Base-by-base conservation (phyloP, 306 rosid species). In the Ormosia emarginata region DNA sequence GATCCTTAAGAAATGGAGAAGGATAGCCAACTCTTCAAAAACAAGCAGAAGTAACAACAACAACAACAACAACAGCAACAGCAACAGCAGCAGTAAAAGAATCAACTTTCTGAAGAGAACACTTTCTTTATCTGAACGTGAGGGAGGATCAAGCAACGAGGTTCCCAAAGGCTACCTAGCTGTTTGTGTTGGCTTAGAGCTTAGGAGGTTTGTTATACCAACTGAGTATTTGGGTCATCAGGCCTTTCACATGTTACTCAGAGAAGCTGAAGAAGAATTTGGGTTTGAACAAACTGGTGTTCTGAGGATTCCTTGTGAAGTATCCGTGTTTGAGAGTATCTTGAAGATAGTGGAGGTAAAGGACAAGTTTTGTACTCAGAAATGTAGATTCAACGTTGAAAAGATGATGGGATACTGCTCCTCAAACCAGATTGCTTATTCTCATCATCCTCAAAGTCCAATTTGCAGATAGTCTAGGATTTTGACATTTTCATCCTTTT, bases 1-100 rank as follows among this genome's bases (percentile, higher is more conserved):
- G 86, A 88, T 95, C 85, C 91, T 95, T 9, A 95, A 93, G 93
- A 95, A 91, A 75, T 93, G 99, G 99, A 91, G 97, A 87, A 95
- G 90, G 84, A 71, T 81, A 3, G 97, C 98, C 3, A 91, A 76
- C 82, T 77, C 94, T 7, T 84, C 98, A 46, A 93, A 90, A 78
- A 56, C 85, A 75, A 71, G 44, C 58, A 44, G 33, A 66, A 62
- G 44, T 41, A 44, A 32, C 72, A 83, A 30, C 86, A 63, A 5
- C 67, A 76, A 43, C 30, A 62, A 29, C 15, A 71, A 79, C 77
- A 74, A 71, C 80, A 50, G 18, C 17, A 59, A 0, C 65, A 72
- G 1, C 50, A 76, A 2, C 41, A 81, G 30, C 53, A 79, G 71
- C 34, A 79, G 83, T 46, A 91, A 86, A 76, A 87, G 94, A 84